Conservation (phyloP, 352 stramenopile species). For the Phytophthora palmivora region DNA sequence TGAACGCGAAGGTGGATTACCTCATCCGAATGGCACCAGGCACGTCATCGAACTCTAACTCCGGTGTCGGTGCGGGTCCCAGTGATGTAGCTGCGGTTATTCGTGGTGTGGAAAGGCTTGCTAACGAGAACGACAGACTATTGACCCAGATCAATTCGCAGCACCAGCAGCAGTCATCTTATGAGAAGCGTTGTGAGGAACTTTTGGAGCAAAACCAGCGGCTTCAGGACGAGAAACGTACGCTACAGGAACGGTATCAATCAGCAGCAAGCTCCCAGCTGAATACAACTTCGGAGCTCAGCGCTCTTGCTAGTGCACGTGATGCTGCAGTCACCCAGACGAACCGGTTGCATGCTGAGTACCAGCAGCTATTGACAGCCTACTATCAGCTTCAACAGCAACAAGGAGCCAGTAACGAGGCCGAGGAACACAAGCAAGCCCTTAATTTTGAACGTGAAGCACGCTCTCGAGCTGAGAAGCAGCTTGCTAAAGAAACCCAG, state of each 20-base stretch:
- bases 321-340: conserved; percentile 77
- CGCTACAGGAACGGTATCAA: conserved; percentile 69
- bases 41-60: conserved; percentile 24
- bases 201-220: conserved; percentile 65
- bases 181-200: conserved; percentile 78
- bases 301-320: conserved; percentile 61
- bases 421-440: conserved; percentile 62
- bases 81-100: conserved; percentile 70
- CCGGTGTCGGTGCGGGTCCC: conserved; percentile 35
- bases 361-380: conserved; percentile 74
- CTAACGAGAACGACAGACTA: conserved; percentile 75
- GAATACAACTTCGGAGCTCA: conserved; percentile 59
- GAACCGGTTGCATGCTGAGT: conserved; percentile 76
- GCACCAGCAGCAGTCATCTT: conserved; percentile 73
- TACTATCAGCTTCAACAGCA: conserved; percentile 77
- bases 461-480: conserved; percentile 61
- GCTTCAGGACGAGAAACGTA: conserved; percentile 71
- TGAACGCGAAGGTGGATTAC: conserved; percentile 83
- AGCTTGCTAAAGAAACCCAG: conserved; percentile 67
- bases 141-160: conserved; percentile 83
- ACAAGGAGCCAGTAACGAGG: conserved; percentile 58
- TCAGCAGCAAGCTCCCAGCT: conserved; percentile 58
- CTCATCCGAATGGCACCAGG: conserved; percentile 70
- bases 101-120: conserved; percentile 76
- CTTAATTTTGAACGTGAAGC: conserved; percentile 72